phyloP scores from a whole-genome alignment of 495 filamentous ascomycete genomes.

The Tuber calosporum region DNA sequence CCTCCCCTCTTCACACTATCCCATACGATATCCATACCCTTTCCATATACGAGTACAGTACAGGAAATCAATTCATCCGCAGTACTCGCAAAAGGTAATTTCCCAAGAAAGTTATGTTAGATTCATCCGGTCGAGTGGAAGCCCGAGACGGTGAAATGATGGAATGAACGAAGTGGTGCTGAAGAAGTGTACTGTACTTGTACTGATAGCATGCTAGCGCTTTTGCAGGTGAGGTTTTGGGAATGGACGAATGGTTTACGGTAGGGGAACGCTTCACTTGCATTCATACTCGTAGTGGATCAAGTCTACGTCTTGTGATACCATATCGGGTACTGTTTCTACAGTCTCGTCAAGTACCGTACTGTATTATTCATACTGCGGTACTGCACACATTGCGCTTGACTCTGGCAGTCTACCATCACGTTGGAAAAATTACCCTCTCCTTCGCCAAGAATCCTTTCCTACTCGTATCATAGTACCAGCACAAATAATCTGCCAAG shows the following conservation, averaged over 20 bases:
- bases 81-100: neutral
- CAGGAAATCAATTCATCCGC: no score
- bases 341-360: no score
- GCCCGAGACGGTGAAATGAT: neutral
- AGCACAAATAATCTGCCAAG: neutral
- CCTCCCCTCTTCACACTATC: neutral
- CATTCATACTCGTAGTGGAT: no score
- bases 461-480: no score
- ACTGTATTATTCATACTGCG: no score
- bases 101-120: neutral
- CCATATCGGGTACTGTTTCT: no score
- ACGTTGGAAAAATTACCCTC: neutral
- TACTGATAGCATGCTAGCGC: no score
- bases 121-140: neutral
- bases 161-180: neutral
- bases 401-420: neutral
- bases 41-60: no score
- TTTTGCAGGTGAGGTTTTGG: neutral
- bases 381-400: neutral
- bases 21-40: neutral
- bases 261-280: neutral
- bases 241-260: neutral
- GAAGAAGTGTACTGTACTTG: neutral
- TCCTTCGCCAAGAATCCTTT: neutral
- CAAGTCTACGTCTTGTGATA: no score